These are phyloP conservation scores for Trebouxiophyceae sp. DNA, from an alignment of 163 green algal species.

Conservation along the genomic window DNA sequence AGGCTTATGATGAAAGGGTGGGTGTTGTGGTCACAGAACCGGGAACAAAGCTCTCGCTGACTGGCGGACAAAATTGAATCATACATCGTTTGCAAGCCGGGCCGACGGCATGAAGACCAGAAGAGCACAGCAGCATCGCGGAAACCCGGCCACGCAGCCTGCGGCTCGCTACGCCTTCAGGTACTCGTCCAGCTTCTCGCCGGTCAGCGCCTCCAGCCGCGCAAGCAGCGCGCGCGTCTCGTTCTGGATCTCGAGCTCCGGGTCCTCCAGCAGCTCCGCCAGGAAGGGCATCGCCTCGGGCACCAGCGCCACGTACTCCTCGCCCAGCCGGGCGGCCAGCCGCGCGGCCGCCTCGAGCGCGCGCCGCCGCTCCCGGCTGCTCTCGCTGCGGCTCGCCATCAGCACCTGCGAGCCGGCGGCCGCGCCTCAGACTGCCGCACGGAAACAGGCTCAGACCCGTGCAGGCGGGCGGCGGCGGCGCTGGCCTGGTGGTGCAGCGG, in stretches of 20 bases:
- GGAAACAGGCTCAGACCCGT: background rate
- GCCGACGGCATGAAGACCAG: too few species aligned
- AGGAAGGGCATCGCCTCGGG: conserved; percentile 77
- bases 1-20: too few species aligned
- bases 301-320: conserved; percentile 83
- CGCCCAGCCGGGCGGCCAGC: conserved; percentile 58
- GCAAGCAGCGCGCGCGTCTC: conserved; percentile 53
- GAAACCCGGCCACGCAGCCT: too few species aligned
- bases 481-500: conserved; percentile 59
- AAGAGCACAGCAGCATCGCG: too few species aligned
- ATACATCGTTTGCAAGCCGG: too few species aligned
- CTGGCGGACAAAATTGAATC: too few species aligned
- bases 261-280: conserved; percentile 85
- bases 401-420: conserved; percentile 71
- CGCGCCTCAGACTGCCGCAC: too few species aligned
- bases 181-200: conserved; percentile 77
- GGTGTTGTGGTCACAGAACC: too few species aligned
- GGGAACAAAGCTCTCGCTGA: too few species aligned
- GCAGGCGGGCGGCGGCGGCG: background rate
- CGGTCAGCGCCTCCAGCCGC: conserved; percentile 70
- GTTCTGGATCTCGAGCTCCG: conserved; percentile 50
- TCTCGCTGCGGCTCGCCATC: conserved; percentile 54
- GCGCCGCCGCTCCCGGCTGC: conserved; percentile 29
- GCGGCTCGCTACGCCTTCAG: conserved; percentile 45
- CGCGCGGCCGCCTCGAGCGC: conserved; percentile 43